Evolutionary conservation across 345 rosid genomes (phyloP), one percentile per base, ranked within the genome.

Genomic region (Combretum micranthum): DNA sequence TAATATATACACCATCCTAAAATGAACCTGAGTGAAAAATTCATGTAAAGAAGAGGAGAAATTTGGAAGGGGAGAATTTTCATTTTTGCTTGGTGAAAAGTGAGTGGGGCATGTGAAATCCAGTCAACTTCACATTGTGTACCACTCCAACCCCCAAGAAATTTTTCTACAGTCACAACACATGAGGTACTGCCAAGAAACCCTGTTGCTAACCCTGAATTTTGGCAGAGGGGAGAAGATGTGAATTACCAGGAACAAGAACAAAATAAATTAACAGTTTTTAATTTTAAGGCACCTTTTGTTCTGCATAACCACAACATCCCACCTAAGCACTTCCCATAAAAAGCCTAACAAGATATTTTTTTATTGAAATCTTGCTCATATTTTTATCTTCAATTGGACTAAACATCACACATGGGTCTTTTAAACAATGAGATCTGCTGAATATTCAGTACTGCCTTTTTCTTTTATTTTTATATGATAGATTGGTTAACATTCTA

Each of bases 101-200:
- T 73, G 59, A 75, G 64, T 73, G 57, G 13, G 59, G 47, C 90
- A 80, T 68, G 92, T 87, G 96, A 67, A 73, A 69, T 75, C 61
- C 66, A 64, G 88, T 80, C 88, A 76, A 76, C 77, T 61, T 56
- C 60, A 59, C 60, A n/a, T 50, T 39, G 55, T 20, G 45, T 20
- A 53, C 57, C 44, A 11, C 53, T 47, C 45, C 70, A 59, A 39
- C 19, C 64, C 71, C 75, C 74, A 45, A 64, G 61, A 48, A 69
- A n/a, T 42, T 53, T n/a, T 49, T 56, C 57, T 50, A 20, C 56
- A 12, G 44, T 55, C 56, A 17, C 50, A 16, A 43, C 61, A 44
- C 53, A 51, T 32, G 39, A 32, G 39, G 39, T 32, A 32, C 39
- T 32, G 39, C 39, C 39, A 32, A 32, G 39, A 32, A 32, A 32